A percentile compares a stretch with the other conserved stretches of the same genome.
phyloP scores from a whole-genome alignment of 495 filamentous ascomycete species.

The Letharia lupina region DNA sequence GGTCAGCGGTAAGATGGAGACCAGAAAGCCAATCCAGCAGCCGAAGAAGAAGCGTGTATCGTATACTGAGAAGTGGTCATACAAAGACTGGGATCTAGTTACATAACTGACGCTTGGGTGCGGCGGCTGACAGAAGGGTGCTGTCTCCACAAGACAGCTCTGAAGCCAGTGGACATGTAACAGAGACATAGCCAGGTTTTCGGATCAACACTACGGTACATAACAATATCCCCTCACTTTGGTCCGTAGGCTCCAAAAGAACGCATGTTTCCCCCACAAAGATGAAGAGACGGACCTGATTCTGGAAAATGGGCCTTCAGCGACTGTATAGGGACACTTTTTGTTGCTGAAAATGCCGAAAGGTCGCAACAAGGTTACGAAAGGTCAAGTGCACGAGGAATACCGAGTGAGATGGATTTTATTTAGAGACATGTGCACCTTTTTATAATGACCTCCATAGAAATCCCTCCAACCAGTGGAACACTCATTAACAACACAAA shows the following conservation, averaged over 20 bases:
- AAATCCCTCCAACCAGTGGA: not conserved
- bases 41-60: slow-evolving; percentile 68
- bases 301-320: not conserved
- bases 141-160: not conserved
- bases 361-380: no score
- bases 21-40: slow-evolving; percentile 65
- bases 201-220: not conserved
- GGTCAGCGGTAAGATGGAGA: slow-evolving; percentile 81
- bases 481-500: not conserved
- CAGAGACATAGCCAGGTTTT: not conserved
- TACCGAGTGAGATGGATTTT: no score
- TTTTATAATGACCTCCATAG: not conserved
- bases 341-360: no score
- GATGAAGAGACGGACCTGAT: not conserved
- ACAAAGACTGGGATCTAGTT: slow-evolving; percentile 79
- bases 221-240: not conserved
- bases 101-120: not conserved
- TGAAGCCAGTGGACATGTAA: not conserved
- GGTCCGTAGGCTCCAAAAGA: not conserved
- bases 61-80: slow-evolving; percentile 88
- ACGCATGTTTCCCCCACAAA: not conserved
- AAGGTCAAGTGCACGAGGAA: no score
- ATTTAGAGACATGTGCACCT: not conserved
- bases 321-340: not conserved
- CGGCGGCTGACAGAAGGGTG: not conserved